A percentile compares a stretch with the other conserved stretches of the same genome.
Conservation (phyloP, 1,284 basidiomycete genomes). For the Ustilago loliicola region DNA sequence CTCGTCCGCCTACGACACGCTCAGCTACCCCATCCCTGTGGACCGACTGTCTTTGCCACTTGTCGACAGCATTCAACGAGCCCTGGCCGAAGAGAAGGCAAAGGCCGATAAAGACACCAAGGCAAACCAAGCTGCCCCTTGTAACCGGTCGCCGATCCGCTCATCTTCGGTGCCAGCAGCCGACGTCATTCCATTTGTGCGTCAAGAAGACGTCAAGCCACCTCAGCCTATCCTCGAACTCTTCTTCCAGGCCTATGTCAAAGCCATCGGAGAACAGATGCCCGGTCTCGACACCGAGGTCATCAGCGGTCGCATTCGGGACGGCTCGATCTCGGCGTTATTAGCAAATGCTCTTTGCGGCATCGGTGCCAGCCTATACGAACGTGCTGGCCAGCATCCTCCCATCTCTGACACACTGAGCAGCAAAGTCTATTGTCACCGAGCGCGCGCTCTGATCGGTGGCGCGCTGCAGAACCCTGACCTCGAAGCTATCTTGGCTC, state of each 20-base stretch:
- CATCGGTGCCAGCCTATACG: slow-evolving; percentile 39
- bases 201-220: slow-evolving; percentile 38
- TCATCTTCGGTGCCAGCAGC: slow-evolving; percentile 6
- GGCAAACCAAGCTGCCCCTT: neutral
- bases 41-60: slow-evolving; percentile 39
- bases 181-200: slow-evolving; percentile 27
- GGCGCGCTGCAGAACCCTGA: slow-evolving; percentile 29
- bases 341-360: slow-evolving; percentile 46
- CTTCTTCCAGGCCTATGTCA: slow-evolving; percentile 31
- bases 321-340: slow-evolving; percentile 39
- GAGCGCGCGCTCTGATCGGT: slow-evolving; percentile 41
- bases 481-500: slow-evolving; percentile 39
- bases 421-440: slow-evolving; percentile 36
- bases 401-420: slow-evolving; percentile 14
- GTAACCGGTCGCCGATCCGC: slow-evolving; percentile 11
- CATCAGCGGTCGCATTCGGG: slow-evolving; percentile 24
- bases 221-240: slow-evolving; percentile 19
- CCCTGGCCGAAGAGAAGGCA: slow-evolving; percentile 2
- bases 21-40: slow-evolving; percentile 45
- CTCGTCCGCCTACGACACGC: slow-evolving; percentile 30
- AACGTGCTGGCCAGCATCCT: slow-evolving; percentile 20
- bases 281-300: slow-evolving; percentile 41
- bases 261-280: slow-evolving; percentile 42
- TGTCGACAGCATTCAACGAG: slow-evolving; percentile 15
- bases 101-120: neutral